phyloP scores from a whole-genome alignment of 345 rosid genomes.

The Pistacia integerrima region DNA sequence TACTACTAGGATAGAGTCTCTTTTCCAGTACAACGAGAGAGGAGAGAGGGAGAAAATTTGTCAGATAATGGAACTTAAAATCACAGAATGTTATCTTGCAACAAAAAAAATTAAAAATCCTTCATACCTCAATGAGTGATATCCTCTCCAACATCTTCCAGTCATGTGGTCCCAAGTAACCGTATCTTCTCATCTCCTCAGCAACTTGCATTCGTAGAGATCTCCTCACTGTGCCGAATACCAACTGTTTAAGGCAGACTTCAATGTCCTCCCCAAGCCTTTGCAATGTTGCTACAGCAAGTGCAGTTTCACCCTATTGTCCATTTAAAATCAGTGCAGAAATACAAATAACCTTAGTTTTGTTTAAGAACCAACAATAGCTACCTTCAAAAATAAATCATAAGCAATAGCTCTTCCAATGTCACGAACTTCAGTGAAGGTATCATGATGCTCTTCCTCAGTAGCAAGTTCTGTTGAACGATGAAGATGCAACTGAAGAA shows the following conservation, averaged over 20 bases:
- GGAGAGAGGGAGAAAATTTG: constrained; percentile 25
- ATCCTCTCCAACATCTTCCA: constrained; percentile 74
- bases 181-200: constrained; percentile 76
- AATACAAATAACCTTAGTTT: constrained; percentile 22
- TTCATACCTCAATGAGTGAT: constrained; percentile 81
- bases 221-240: constrained; percentile 88
- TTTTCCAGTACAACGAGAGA: constrained; percentile 45
- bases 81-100: constrained; percentile 18
- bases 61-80: constrained; percentile 24
- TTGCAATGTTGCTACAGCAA: constrained; percentile 85
- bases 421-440: constrained; percentile 88
- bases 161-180: constrained; percentile 77
- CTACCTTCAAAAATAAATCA: constrained; percentile 91
- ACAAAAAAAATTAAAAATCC: constrained; percentile 17
- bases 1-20: constrained; percentile 96
- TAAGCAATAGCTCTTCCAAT: constrained; percentile 92
- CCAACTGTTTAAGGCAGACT: constrained; percentile 80
- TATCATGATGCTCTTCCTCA: constrained; percentile 65
- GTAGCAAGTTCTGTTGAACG: constrained; percentile 56
- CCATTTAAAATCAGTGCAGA: constrained; percentile 39
- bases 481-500: constrained; percentile 94
- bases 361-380: constrained; percentile 28
- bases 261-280: constrained; percentile 94
- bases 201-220: constrained; percentile 73
- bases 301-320: constrained; percentile 84